Evolutionary conservation across 805 yeast species (phyloP).

Genomic region (Saccharomycopsis schoenii): DNA sequence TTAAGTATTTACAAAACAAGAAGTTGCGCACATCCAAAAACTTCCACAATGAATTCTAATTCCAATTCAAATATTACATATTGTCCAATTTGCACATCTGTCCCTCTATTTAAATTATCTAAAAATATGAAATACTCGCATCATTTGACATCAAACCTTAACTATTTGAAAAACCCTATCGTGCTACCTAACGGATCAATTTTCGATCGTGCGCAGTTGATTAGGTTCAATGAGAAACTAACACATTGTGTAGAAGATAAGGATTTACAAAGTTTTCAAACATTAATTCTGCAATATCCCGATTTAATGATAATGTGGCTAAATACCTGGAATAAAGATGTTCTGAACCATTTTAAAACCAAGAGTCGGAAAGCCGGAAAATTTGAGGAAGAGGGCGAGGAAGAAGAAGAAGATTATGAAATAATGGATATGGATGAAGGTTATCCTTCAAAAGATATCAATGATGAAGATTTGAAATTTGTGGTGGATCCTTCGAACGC

Average conservation of each 20-base stretch:
- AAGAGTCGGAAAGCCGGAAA: not conserved
- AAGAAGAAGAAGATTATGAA: not conserved
- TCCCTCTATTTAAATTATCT: conserved; percentile 12
- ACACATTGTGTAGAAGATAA: not conserved
- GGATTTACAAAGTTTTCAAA: not conserved
- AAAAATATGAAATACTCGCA: conserved; percentile 10
- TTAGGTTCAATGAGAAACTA: conserved; percentile 10
- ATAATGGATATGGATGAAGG: conserved; percentile 1
- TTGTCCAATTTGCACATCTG: conserved; percentile 17
- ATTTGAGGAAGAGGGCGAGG: not conserved
- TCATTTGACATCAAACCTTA: conserved; percentile 15
- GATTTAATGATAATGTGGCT: not conserved
- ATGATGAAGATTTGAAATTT: not conserved
- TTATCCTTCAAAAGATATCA: not conserved
- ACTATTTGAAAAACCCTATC: conserved; percentile 13
- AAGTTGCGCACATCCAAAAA: conserved; percentile 10
- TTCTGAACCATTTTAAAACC: not conserved
- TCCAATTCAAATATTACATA: not conserved
- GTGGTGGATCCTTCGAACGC: conserved; percentile 18
- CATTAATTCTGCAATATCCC: not conserved
- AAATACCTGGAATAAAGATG: not conserved
- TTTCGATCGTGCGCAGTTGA: conserved; percentile 11
- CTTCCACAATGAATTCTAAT: not conserved
- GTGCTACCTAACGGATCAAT: conserved; percentile 16
- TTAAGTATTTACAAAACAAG: conserved; percentile 14